Conservation (phyloP, 306 rosid species). For the Gynostemma pentaphyllum region DNA sequence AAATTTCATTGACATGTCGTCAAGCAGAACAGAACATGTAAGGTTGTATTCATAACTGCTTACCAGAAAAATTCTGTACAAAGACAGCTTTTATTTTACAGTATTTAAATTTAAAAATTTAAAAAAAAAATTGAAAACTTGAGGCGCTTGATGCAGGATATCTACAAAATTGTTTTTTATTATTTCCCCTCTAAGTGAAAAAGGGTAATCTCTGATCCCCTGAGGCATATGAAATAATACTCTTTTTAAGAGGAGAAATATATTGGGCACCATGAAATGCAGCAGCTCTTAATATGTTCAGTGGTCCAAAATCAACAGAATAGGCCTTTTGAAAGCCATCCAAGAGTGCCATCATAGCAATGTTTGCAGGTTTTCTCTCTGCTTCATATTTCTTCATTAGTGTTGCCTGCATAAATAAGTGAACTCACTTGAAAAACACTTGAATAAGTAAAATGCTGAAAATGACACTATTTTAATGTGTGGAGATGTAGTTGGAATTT, state of each 20-base stretch:
- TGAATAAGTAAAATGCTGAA: neutral
- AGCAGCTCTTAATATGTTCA: slow-evolving; percentile 60
- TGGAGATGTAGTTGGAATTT: too few relatives aligned
- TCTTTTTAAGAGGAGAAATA: slow-evolving; percentile 67
- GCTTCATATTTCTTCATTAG: slow-evolving; percentile 67
- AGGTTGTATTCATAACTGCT: neutral
- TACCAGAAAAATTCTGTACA: neutral
- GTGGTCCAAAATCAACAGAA: slow-evolving; percentile 78
- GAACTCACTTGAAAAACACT: neutral
- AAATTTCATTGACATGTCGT: neutral
- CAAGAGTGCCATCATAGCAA: slow-evolving; percentile 76
- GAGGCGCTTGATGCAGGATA: neutral
- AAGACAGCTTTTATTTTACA: neutral
- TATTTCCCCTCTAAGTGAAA: slow-evolving; percentile 34
- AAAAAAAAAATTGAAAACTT: neutral
- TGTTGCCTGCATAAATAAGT: slow-evolving; percentile 48
- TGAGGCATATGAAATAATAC: slow-evolving; percentile 82
- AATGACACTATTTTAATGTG: neutral
- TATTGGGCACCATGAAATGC: slow-evolving; percentile 60
- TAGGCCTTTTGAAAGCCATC: slow-evolving; percentile 86
- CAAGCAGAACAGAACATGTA: too few relatives aligned
- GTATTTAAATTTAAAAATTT: neutral
- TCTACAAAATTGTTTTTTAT: neutral
- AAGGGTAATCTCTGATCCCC: slow-evolving; percentile 66
- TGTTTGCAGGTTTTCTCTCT: slow-evolving; percentile 57